These are phyloP conservation scores for Boletus rubroflammeus DNA, from an alignment of 768 basidiomycete species.

Conservation along the genomic window DNA sequence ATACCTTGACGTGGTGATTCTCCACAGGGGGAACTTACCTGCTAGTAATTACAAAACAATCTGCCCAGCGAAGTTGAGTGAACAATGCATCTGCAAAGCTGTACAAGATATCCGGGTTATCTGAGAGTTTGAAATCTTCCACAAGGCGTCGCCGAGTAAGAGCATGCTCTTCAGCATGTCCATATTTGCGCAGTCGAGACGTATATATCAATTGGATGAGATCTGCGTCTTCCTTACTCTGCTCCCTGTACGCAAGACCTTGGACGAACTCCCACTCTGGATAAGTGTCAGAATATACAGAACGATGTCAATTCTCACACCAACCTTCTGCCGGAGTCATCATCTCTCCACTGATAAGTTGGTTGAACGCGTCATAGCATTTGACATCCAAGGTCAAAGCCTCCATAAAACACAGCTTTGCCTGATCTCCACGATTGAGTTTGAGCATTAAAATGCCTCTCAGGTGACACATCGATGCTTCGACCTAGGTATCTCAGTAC, in stretches of 20 bases:
- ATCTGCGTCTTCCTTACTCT: slow-evolving; percentile 83
- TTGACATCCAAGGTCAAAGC: slow-evolving; percentile 92
- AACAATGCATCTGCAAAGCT: slow-evolving; percentile 90
- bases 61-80: slow-evolving; percentile 86
- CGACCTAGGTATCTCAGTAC: slow-evolving; percentile 55
- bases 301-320: slow-evolving; percentile 5
- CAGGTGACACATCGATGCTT: slow-evolving; percentile 96
- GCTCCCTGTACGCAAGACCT: slow-evolving; percentile 73
- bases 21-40: slow-evolving; percentile 42
- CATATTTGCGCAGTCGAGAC: slow-evolving; percentile 86
- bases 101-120: slow-evolving; percentile 91
- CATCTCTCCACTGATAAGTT: slow-evolving; percentile 90
- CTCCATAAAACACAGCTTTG: slow-evolving; percentile 95
- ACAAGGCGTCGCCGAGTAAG: slow-evolving; percentile 75
- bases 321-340: slow-evolving; percentile 95
- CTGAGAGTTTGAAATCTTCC: slow-evolving; percentile 77
- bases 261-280: slow-evolving; percentile 97
- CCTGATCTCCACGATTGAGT: slow-evolving; percentile 83
- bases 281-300: slow-evolving; percentile 4
- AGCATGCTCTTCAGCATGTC: slow-evolving; percentile 78
- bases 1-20: neutral
- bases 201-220: slow-evolving; percentile 94
- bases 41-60: slow-evolving; percentile 86
- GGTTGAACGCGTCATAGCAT: slow-evolving; percentile 94
- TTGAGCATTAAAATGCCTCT: slow-evolving; percentile 93